Conservation (phyloP, 2,329 filamentous ascomycete genomes). For the Penicillium olsonii region DNA sequence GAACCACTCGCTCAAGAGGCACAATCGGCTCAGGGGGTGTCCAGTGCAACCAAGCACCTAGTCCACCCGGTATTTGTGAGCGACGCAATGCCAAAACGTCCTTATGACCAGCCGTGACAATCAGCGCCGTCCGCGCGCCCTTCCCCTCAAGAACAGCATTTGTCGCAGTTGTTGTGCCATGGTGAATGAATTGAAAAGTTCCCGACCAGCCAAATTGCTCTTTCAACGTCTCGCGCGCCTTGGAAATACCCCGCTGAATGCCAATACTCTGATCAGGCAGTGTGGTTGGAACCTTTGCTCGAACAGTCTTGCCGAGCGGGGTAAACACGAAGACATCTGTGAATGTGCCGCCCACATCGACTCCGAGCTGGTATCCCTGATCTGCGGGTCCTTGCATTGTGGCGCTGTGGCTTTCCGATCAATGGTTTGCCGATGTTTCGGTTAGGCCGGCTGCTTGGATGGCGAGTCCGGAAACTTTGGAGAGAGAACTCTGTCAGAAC, state of each 20-base stretch:
- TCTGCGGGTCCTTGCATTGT: not conserved
- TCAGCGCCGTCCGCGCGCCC: conserved; percentile 49
- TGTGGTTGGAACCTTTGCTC: conserved; percentile 51
- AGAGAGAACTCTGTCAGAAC: not conserved
- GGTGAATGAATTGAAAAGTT: conserved; percentile 52
- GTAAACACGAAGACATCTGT: conserved; percentile 53
- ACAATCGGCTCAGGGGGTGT: conserved; percentile 51
- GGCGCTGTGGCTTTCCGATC: not conserved
- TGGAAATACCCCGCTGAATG: conserved; percentile 48
- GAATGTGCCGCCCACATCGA: conserved; percentile 45
- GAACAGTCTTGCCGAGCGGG: conserved; percentile 45
- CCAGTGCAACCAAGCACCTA: conserved; percentile 54
- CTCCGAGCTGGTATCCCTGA: conserved; percentile 27
- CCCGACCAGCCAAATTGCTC: conserved; percentile 44
- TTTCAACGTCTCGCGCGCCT: conserved; percentile 43
- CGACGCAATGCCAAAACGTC: conserved; percentile 50
- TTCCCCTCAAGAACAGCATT: conserved; percentile 55
- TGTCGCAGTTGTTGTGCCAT: conserved; percentile 53
- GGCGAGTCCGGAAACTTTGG: not conserved
- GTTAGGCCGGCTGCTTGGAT: too few species aligned
- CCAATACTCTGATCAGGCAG: conserved; percentile 50
- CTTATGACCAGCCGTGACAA: conserved; percentile 53
- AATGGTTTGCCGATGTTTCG: not conserved
- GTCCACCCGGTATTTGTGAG: conserved; percentile 54
- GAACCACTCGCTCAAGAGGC: conserved; percentile 50